Evolutionary conservation across 2,329 filamentous ascomycete species (phyloP), one percentile per base, ranked within the genome.

Genomic region (Coniochaeta hoffmannii): DNA sequence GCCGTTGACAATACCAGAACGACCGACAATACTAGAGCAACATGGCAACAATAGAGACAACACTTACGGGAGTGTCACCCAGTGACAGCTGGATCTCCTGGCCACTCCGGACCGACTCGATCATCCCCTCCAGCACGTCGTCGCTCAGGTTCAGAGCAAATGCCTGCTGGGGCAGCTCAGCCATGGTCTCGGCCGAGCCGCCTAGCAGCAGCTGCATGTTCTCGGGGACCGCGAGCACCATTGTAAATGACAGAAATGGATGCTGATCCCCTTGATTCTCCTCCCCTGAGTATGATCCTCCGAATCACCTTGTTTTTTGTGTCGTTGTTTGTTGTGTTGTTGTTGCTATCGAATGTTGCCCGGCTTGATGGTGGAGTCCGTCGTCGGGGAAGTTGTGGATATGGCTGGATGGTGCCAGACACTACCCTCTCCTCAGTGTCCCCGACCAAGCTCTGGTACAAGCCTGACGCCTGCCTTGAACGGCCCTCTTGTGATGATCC

Each of bases 91-190:
- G 74, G 54, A 86, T 75, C 49, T 76, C 72, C 55, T 80, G 75
- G 53, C 81, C 81, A 71, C 77, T 75, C 63, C 79, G 78, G 36
- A 81, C 76, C 63, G 78, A 81, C 66, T 75, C 75, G 61, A 87
- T 84, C 77, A 87, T 80, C 59, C 81, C 76, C 65, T 84, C 80
- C 62, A 87, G 79, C 53, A 83, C 73, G 65, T 72, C 73, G 65
- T 84, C 77, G 62, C 73, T 77, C 59, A 87, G 69, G n/a, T 73
- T 77, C 55, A 87, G 70, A 59, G 80, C 76, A 64, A 86, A 81
- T 31, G 79, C 80, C 63, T 84, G 80, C 30, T 73, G 71, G 9
- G 78, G 79, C 35, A 80, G 69, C 56, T 71, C 68, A 53, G 73
- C 71, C 63, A 62, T 66, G 55, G 70, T 66, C 53, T 74, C 73